A percentile compares a stretch with the other conserved stretches of the same genome.
Evolutionary conservation across 441 rosid species (phyloP).

Genomic region (Adansonia gregorii): DNA sequence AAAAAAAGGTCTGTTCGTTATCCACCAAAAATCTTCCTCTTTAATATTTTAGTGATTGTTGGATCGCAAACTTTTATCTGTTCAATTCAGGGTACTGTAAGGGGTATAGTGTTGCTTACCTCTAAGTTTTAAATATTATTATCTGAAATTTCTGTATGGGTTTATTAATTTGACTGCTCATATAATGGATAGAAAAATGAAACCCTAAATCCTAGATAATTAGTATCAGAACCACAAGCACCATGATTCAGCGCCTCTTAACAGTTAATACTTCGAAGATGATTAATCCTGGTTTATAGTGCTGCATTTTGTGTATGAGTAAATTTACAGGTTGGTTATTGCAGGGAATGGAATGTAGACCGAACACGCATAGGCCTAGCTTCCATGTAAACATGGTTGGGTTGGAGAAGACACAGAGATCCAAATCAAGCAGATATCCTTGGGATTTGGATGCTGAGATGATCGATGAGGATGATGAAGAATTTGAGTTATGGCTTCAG

Average conservation of each 20-base stretch:
- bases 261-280: not conserved
- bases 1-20: not conserved
- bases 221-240: not conserved
- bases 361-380: conserved; percentile 95
- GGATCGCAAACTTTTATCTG: too few relatives aligned
- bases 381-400: conserved; percentile 98
- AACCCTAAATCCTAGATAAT: not conserved
- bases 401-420: conserved; percentile 77
- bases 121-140: not conserved
- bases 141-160: not conserved
- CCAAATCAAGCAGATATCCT: conserved; percentile 84
- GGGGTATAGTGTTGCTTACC: too few relatives aligned
- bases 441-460: conserved; percentile 95
- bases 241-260: not conserved
- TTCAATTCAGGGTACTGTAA: too few relatives aligned
- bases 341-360: conserved; percentile 97
- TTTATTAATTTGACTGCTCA: not conserved
- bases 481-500: conserved; percentile 93
- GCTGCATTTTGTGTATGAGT: not conserved
- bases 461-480: conserved; percentile 92
- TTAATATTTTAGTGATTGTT: not conserved
- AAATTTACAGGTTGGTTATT: conserved; percentile 13
- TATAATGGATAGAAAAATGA: not conserved
- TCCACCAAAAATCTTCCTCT: not conserved
- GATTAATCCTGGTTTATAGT: not conserved